phyloP scores from a whole-genome alignment of 139 green algal species.

The Astrephomene gubernaculifera region DNA sequence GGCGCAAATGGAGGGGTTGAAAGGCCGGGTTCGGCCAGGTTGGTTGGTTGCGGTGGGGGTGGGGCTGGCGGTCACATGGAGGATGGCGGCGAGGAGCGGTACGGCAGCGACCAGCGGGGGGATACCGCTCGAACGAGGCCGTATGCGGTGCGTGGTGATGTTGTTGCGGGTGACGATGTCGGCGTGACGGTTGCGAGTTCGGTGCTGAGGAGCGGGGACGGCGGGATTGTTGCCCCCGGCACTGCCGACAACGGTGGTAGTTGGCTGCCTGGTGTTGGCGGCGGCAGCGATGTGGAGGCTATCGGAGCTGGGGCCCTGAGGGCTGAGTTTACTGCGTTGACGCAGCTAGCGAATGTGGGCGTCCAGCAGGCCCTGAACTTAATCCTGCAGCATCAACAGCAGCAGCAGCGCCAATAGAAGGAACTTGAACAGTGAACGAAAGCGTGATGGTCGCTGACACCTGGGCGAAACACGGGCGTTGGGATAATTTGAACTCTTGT shows the following conservation, averaged over 20 bases:
- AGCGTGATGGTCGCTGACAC: too few relatives aligned
- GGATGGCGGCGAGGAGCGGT: not conserved
- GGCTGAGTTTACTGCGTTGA: conserved; percentile 28
- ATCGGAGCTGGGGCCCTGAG: not conserved
- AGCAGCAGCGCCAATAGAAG: not conserved
- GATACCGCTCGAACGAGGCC: too few relatives aligned
- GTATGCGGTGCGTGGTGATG: too few relatives aligned
- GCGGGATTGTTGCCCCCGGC: too few relatives aligned
- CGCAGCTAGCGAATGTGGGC: conserved; percentile 20
- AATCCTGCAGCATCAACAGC: conserved; percentile 11
- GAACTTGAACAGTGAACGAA: not conserved
- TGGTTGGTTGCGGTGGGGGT: not conserved
- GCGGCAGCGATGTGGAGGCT: not conserved
- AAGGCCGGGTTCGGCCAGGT: not conserved
- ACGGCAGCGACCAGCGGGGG: too few relatives aligned
- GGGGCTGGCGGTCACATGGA: not conserved
- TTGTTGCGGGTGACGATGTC: not conserved
- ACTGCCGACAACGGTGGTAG: not conserved
- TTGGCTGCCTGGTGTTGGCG: not conserved
- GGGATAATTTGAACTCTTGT: too few relatives aligned
- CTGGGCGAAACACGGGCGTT: too few relatives aligned
- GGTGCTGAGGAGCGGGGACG: too few relatives aligned
- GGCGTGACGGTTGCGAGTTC: too few relatives aligned
- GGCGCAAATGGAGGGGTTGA: not conserved
- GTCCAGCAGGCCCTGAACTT: conserved; percentile 41